Percentiles rank a stretch among this genome's conserved stretches.
These are phyloP conservation scores for Glycine tomentella DNA, from an alignment of 306 rosid species.

Conservation along the genomic window DNA sequence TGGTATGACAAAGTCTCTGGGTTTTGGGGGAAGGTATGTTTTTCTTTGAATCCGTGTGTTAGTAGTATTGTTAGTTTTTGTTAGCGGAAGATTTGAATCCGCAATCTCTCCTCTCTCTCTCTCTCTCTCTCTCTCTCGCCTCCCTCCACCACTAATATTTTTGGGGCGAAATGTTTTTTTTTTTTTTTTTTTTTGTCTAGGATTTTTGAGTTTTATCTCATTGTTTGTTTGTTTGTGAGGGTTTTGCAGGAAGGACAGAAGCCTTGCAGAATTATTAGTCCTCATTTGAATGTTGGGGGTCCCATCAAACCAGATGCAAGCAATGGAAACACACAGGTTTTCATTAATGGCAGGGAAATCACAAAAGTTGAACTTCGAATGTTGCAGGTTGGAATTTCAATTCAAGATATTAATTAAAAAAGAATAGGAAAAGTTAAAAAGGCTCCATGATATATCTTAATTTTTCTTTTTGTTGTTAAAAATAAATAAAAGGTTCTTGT, in stretches of 20 bases:
- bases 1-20: conserved; percentile 99
- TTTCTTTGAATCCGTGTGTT: too few relatives aligned
- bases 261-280: conserved; percentile 85
- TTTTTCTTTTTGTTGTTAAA: too few relatives aligned
- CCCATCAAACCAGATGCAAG: conserved; percentile 84
- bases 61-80: too few relatives aligned
- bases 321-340: conserved; percentile 92
- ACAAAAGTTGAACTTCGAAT: conserved; percentile 95
- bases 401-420: not conserved
- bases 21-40: conserved; percentile 96
- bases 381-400: conserved; percentile 80
- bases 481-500: conserved; percentile 2
- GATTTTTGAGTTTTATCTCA: conserved; percentile 31
- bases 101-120: too few relatives aligned
- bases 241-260: conserved; percentile 88
- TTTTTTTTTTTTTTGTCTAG: not conserved
- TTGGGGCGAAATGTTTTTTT: not conserved
- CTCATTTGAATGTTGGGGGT: conserved; percentile 92
- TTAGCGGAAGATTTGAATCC: too few relatives aligned
- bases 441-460: not conserved
- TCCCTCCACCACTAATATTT: too few relatives aligned
- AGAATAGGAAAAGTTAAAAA: not conserved
- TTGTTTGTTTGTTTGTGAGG: not conserved
- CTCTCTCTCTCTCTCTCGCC: too few relatives aligned
- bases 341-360: conserved; percentile 94